A percentile compares a stretch with the other conserved stretches of the same genome.
Conservation (phyloP, 352 stramenopile genomes). For the Plasmopara halstedii region DNA sequence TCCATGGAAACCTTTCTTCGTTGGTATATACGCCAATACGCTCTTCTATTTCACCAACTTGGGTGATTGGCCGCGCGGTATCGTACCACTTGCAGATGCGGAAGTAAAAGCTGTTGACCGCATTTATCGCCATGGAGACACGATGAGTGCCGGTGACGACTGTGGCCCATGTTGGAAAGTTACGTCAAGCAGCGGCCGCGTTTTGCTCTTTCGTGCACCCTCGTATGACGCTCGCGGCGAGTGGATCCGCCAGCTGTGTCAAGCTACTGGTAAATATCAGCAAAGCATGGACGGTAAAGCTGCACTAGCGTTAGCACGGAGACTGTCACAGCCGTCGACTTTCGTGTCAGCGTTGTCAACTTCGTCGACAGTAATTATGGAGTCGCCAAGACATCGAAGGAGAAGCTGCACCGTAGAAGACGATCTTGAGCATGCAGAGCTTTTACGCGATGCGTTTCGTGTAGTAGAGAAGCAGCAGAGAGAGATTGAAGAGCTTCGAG, state of each 20-base stretch:
- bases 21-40: constrained; percentile 49
- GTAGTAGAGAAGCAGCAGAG: constrained; percentile 60
- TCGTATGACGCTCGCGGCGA: constrained; percentile 35
- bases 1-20: constrained; percentile 46
- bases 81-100: constrained; percentile 44
- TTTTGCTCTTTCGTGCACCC: constrained; percentile 57
- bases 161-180: constrained; percentile 72
- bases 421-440: constrained; percentile 39
- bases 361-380: constrained; percentile 13
- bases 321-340: constrained; percentile 24
- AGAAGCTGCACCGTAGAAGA: constrained; percentile 17
- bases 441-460: constrained; percentile 61
- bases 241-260: constrained; percentile 48
- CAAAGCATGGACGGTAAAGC: constrained; percentile 24
- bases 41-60: constrained; percentile 64
- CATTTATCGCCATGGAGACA: constrained; percentile 34
- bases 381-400: constrained; percentile 14
- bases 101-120: constrained; percentile 48
- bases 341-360: constrained; percentile 14
- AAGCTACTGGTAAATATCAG: constrained; percentile 13
- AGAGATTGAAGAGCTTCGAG: constrained; percentile 58
- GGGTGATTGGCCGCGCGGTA: constrained; percentile 36
- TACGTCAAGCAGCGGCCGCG: constrained; percentile 41
- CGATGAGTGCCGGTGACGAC: constrained; percentile 23
- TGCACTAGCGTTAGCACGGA: constrained; percentile 17